Percentiles rank a stretch among this genome's conserved stretches.
phyloP scores from a whole-genome alignment of 1,284 basidiomycete species.

The Leccinum ponderosum region DNA sequence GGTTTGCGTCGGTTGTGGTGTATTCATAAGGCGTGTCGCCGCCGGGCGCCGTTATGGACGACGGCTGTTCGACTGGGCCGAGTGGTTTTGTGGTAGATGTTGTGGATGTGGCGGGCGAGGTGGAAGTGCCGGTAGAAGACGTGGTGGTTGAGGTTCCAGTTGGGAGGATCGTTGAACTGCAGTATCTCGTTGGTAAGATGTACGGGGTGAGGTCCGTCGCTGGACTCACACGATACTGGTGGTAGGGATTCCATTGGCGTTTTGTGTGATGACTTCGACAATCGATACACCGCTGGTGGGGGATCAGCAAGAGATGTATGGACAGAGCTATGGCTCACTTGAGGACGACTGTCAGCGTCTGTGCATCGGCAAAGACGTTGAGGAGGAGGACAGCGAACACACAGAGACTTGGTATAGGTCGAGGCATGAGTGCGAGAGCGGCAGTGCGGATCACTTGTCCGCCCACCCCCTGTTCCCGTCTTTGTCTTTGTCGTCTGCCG shows the following conservation, averaged over 20 bases:
- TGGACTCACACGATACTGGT: constrained; percentile 49
- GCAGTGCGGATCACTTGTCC: not conserved
- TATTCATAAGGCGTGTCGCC: constrained; percentile 58
- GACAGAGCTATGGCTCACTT: constrained; percentile 36
- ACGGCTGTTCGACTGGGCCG: constrained; percentile 62
- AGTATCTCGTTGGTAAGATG: constrained; percentile 11
- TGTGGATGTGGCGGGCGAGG: constrained; percentile 26
- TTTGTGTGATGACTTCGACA: constrained; percentile 50
- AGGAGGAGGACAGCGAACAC: constrained; percentile 27
- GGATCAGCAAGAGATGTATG: constrained; percentile 11
- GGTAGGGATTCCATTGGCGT: constrained; percentile 40
- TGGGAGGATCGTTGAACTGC: constrained; percentile 24
- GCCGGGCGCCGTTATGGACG: constrained; percentile 40
- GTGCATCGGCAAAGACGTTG: constrained; percentile 38
- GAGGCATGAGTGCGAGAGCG: not conserved
- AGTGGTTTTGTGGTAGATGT: constrained; percentile 31
- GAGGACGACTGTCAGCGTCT: constrained; percentile 48
- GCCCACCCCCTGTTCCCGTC: not conserved
- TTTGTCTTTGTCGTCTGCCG: too few species aligned
- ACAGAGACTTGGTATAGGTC: constrained; percentile 5
- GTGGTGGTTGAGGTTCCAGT: constrained; percentile 20
- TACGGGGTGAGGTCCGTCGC: not conserved
- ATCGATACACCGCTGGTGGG: constrained; percentile 53
- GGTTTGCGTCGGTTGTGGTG: constrained; percentile 61
- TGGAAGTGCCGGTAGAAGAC: constrained; percentile 19